A percentile compares a stretch with the other conserved stretches of the same genome.
These are phyloP conservation scores for Bipolaris gigantea DNA, from an alignment of 2,329 filamentous ascomycete genomes.

Conservation along the genomic window DNA sequence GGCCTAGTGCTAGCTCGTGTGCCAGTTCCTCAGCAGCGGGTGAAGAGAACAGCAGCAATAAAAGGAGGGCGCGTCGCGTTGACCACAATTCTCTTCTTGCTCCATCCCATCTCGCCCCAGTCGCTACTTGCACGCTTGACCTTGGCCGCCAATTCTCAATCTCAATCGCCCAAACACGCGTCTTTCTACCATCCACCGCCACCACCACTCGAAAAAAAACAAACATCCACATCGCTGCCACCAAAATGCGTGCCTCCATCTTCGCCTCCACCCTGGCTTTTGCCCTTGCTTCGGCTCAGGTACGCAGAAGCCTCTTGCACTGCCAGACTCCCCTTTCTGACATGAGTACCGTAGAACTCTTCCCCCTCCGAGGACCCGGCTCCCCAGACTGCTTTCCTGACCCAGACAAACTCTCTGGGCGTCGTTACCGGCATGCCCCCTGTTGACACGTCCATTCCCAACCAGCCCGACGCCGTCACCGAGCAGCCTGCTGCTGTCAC, in stretches of 20 bases:
- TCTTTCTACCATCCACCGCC: background rate
- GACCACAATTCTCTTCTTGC: background rate
- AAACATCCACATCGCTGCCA: conserved; percentile 6
- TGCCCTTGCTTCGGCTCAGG: conserved; percentile 36
- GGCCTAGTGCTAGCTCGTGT: conserved; percentile 20
- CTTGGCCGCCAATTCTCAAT: conserved; percentile 13
- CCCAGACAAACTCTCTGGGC: conserved; percentile 40
- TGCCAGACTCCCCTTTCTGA: conserved; percentile 13
- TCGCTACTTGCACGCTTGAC: conserved; percentile 21
- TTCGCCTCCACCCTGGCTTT: conserved; percentile 35
- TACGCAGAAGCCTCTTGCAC: conserved; percentile 18
- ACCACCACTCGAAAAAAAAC: conserved; percentile 14
- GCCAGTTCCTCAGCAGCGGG: conserved; percentile 14
- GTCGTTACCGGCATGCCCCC: conserved; percentile 38
- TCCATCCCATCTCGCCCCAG: conserved; percentile 10
- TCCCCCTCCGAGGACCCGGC: background rate
- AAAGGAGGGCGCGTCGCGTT: conserved; percentile 22
- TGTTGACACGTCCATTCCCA: conserved; percentile 26
- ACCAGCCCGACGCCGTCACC: conserved; percentile 30
- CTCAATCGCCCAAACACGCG: conserved; percentile 15
- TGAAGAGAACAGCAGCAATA: conserved; percentile 16
- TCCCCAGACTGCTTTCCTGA: conserved; percentile 33
- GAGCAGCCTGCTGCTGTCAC: conserved; percentile 26
- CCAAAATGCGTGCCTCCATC: conserved; percentile 39
- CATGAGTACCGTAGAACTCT: conserved; percentile 4